A percentile compares a stretch with the other conserved stretches of the same genome.
Evolutionary conservation across 306 rosid species (phyloP).

Genomic region (Cicer cuneatum): DNA sequence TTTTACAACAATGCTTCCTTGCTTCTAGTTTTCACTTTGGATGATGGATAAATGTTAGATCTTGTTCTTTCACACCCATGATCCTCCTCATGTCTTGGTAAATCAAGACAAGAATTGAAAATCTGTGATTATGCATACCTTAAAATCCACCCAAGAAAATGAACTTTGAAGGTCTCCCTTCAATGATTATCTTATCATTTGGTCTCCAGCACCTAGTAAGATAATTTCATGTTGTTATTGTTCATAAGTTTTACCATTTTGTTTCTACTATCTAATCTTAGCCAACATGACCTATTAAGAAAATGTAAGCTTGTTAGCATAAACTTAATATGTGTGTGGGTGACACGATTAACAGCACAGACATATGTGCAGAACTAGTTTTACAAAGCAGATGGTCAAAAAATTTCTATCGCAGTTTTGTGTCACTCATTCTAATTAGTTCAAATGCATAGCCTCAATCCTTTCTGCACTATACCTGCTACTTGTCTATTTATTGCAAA

Average conservation of each 20-base stretch:
- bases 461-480: not conserved
- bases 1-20: not conserved
- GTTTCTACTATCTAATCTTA: not conserved
- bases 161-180: not conserved
- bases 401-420: not conserved
- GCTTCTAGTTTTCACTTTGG: too few relatives aligned
- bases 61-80: not conserved
- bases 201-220: not conserved
- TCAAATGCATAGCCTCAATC: too few relatives aligned
- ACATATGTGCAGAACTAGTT: not conserved
- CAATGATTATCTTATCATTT: not conserved
- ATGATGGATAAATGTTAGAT: too few relatives aligned
- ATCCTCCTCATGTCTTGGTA: not conserved
- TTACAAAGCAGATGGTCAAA: not conserved
- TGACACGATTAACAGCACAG: not conserved
- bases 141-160: not conserved
- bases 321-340: not conserved
- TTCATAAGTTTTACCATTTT: conserved; percentile 13
- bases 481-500: not conserved
- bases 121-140: not conserved
- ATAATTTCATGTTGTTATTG: conserved; percentile 2
- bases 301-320: not conserved
- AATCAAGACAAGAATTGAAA: not conserved
- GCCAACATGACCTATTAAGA: not conserved
- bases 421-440: not conserved